Conservation (phyloP, 2,329 filamentous ascomycete species). For the Exserohilum rostratum region DNA sequence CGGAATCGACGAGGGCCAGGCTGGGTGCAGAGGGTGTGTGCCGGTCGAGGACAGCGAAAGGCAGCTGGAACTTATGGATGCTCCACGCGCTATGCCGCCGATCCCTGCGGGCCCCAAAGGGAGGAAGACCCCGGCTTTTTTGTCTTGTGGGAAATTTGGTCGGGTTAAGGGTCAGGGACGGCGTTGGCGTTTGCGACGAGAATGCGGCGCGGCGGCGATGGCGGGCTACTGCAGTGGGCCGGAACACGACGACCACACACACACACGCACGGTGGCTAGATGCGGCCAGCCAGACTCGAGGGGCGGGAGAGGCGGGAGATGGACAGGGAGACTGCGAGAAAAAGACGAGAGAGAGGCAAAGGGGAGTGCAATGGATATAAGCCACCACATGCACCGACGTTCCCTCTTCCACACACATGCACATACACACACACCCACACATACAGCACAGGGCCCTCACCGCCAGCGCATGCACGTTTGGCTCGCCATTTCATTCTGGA, state of each 20-base stretch:
- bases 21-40: background rate
- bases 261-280: background rate
- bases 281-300: background rate
- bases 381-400: background rate
- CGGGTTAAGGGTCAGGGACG: slow-evolving; percentile 10
- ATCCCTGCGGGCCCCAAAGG: slow-evolving; percentile 17
- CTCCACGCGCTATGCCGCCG: slow-evolving; percentile 14
- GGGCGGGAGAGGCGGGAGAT: background rate
- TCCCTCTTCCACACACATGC: background rate
- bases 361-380: slow-evolving; percentile 3
- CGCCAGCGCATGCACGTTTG: slow-evolving; percentile 15
- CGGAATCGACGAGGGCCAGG: too few species aligned
- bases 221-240: slow-evolving; percentile 12
- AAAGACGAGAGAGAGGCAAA: background rate
- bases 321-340: background rate
- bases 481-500: slow-evolving; percentile 12
- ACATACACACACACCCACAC: slow-evolving; percentile 2
- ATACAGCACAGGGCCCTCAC: slow-evolving; percentile 1
- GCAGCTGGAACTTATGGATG: slow-evolving; percentile 2
- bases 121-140: slow-evolving; percentile 11
- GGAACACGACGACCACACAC: slow-evolving; percentile 6
- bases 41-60: background rate
- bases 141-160: slow-evolving; percentile 20
- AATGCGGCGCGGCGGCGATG: slow-evolving; percentile 11
- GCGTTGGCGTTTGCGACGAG: slow-evolving; percentile 15